Percentiles rank a stretch among this genome's conserved stretches.
Conservation (phyloP, 768 basidiomycete species). For the Sarcomyxa edulis region DNA sequence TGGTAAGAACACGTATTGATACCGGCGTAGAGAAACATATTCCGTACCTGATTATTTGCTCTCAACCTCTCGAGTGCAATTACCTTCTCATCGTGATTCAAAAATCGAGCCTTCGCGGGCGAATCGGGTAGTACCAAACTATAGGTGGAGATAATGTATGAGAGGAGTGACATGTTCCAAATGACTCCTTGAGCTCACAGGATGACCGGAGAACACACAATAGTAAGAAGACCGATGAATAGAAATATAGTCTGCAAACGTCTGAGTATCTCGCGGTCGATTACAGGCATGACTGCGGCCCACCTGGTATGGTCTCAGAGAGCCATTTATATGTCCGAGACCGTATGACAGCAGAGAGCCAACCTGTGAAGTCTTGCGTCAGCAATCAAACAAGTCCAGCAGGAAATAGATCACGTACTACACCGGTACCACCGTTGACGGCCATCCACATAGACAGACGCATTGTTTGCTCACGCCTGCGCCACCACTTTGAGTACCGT, state of each 20-base stretch:
- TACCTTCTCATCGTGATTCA: slow-evolving; percentile 34
- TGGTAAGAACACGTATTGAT: not conserved
- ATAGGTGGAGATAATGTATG: not conserved
- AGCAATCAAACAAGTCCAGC: not conserved
- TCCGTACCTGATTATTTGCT: slow-evolving; percentile 33
- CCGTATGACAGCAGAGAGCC: slow-evolving; percentile 40
- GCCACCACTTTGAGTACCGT: slow-evolving; percentile 33
- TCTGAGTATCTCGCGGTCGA: not conserved
- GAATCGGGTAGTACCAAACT: slow-evolving; percentile 40
- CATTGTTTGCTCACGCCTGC: slow-evolving; percentile 40
- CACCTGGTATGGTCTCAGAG: slow-evolving; percentile 35
- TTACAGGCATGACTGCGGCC: slow-evolving; percentile 6
- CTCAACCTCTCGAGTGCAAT: slow-evolving; percentile 35
- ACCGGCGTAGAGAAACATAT: not conserved
- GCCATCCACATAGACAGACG: slow-evolving; percentile 37
- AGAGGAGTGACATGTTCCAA: not conserved
- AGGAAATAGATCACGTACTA: too few relatives aligned
- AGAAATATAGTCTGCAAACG: slow-evolving; percentile 33
- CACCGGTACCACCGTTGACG: slow-evolving; percentile 34
- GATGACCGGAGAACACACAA: slow-evolving; percentile 30
- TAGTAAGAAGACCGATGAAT: slow-evolving; percentile 36
- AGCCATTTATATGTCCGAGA: slow-evolving; percentile 31
- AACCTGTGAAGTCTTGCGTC: slow-evolving; percentile 15
- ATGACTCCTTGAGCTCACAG: slow-evolving; percentile 18
- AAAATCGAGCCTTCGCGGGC: slow-evolving; percentile 34